Evolutionary conservation across 108 stramenopile genomes (phyloP).

Genomic region (Mayamaea pseudoterrestris): DNA sequence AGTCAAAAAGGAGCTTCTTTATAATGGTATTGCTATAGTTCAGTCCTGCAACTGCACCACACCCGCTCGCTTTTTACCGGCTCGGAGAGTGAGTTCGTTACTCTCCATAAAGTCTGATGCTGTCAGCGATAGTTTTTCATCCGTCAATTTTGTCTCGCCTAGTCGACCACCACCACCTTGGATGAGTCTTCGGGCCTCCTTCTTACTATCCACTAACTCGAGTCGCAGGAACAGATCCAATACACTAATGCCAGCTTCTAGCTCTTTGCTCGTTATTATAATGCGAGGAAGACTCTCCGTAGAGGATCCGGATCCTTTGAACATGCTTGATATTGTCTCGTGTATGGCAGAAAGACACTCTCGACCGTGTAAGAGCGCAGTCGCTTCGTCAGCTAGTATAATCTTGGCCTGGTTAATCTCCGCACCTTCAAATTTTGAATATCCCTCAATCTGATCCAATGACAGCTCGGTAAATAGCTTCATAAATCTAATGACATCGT

Average conservation of each 20-base stretch:
- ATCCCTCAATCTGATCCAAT: constrained; percentile 63
- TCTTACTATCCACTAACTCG: constrained; percentile 76
- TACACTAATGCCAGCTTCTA: constrained; percentile 40
- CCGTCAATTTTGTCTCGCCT: constrained; percentile 35
- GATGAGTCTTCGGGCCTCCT: constrained; percentile 89
- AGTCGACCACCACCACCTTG: constrained; percentile 82
- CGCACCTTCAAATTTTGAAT: constrained; percentile 55
- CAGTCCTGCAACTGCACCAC: constrained; percentile 60
- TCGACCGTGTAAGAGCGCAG: constrained; percentile 83
- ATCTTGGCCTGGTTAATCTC: constrained; percentile 89
- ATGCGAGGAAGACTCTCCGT: constrained; percentile 58
- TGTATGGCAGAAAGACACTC: constrained; percentile 77
- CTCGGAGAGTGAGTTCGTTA: constrained; percentile 61
- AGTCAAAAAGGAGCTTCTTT: neutral
- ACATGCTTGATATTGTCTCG: constrained; percentile 77
- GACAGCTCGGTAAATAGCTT: constrained; percentile 91
- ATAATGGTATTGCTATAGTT: no score
- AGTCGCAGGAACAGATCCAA: constrained; percentile 77
- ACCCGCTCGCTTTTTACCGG: constrained; percentile 85
- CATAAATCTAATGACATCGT: constrained; percentile 86
- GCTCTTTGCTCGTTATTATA: constrained; percentile 26
- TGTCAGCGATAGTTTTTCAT: constrained; percentile 47
- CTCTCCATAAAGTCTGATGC: constrained; percentile 41
- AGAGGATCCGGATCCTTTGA: constrained; percentile 32
- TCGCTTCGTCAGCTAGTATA: constrained; percentile 92